Evolutionary conservation across 148 eudicot species (phyloP), one percentile per base, ranked within the genome.

Genomic region (Diospyros kaki): DNA sequence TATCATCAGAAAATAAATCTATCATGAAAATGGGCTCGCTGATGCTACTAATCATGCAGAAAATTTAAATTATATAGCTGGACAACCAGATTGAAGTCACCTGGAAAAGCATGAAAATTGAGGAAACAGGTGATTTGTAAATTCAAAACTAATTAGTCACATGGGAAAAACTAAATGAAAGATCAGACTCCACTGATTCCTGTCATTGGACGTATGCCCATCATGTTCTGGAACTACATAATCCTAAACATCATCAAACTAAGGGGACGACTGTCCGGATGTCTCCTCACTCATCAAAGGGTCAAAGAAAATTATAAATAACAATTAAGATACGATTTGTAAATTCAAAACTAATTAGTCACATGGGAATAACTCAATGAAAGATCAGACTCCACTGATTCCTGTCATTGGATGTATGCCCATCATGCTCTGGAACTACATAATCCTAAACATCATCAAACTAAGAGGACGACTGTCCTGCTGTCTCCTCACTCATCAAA

Each of bases 341-440:
- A n/a, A n/a, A n/a, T 68, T 8, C 6, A 2, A 53, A 38, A 18
- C 14, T 15, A 4, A 28, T 69, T 53, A 53, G 58, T 12, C n/a
- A n/a, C 71, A 65, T 9, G 15, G 48, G 65, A 15, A 76, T 51
- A 9, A n/a, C 4, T 3, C 0, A 42, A 14, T 5, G 66, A 45
- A 42, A 51, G 53, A 53, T 56, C 14, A n/a, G 64, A 53, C 12
- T 13, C 54, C 18, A 9, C 13, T 6, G 39, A 13, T 9, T 64
- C 50, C 68, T 4, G 50, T 41, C 6, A 28, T 28, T 28, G 28
- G 28, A 28, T 0, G 28, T 28, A 28, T 28, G 28, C 72, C 53
- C 48, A 61, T 73, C 76, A 38, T 61, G 38, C 6, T 13, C 12
- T 59, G 59, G 66, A 72, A 72, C 66, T 43, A 58, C 55, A 45